A percentile compares a stretch with the other conserved stretches of the same genome.
phyloP scores from a whole-genome alignment of 495 filamentous ascomycete genomes.

The Penicillium lividum region DNA sequence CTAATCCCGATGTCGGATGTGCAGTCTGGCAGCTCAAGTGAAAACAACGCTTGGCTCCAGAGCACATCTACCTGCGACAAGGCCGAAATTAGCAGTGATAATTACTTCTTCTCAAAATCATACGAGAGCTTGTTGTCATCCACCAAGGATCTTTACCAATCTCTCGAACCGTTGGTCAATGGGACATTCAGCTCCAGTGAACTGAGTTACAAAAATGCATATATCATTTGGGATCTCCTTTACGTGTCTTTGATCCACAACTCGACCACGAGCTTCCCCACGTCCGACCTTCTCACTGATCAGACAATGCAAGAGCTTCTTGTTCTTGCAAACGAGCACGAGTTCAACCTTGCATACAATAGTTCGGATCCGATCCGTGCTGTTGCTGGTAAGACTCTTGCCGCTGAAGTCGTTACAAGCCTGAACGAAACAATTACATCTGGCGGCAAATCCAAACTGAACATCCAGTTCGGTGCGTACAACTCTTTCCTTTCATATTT shows the following conservation, averaged over 20 bases:
- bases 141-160: constrained; percentile 60
- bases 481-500: constrained; percentile 54
- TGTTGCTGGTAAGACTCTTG: constrained; percentile 18
- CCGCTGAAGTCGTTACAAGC: constrained; percentile 40
- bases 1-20: constrained; percentile 32
- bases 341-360: constrained; percentile 45
- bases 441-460: constrained; percentile 40
- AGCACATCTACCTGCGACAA: constrained; percentile 52
- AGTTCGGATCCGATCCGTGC: constrained; percentile 31
- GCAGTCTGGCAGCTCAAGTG: constrained; percentile 43
- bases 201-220: constrained; percentile 66
- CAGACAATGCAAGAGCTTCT: constrained; percentile 30
- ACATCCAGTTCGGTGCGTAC: constrained; percentile 53
- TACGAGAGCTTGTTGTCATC: constrained; percentile 47
- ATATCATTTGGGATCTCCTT: constrained; percentile 53
- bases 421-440: constrained; percentile 47
- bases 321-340: constrained; percentile 40
- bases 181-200: constrained; percentile 45
- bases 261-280: constrained; percentile 9
- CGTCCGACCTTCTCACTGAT: constrained; percentile 22
- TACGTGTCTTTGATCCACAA: constrained; percentile 50
- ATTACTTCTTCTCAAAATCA: constrained; percentile 13
- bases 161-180: constrained; percentile 58
- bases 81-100: constrained; percentile 35
- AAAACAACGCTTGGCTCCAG: constrained; percentile 56